Conservation (phyloP, 306 rosid genomes). For the Glycyrrhiza uralensis region DNA sequence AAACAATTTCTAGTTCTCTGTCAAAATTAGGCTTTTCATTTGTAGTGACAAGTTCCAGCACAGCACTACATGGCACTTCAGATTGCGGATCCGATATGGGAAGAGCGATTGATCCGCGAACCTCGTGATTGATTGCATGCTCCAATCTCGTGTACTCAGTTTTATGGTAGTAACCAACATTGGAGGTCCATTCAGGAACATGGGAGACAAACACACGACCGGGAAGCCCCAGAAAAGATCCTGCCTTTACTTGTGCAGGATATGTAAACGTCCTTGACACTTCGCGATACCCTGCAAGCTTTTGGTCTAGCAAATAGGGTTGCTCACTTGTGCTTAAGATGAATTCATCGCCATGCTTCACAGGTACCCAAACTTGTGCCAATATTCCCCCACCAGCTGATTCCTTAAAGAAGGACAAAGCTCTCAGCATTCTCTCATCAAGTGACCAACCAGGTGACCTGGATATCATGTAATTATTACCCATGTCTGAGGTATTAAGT, state of each 20-base stretch:
- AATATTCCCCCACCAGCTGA: constrained; percentile 77
- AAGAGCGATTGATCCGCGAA: constrained; percentile 83
- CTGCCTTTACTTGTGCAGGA: constrained; percentile 55
- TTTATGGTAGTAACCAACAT: constrained; percentile 69
- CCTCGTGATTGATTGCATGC: constrained; percentile 68
- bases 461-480: constrained; percentile 35
- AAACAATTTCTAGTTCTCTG: constrained; percentile 68
- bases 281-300: constrained; percentile 86
- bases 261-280: constrained; percentile 76
- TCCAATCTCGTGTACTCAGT: constrained; percentile 72
- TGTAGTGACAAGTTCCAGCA: constrained; percentile 81
- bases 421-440: constrained; percentile 88
- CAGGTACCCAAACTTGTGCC: constrained; percentile 96
- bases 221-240: constrained; percentile 68
- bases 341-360: constrained; percentile 56
- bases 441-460: constrained; percentile 58
- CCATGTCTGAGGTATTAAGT: constrained; percentile 24
- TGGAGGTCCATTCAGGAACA: constrained; percentile 94
- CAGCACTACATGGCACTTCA: constrained; percentile 66
- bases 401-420: constrained; percentile 75
- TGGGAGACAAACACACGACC: constrained; percentile 83
- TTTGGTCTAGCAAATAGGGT: constrained; percentile 88
- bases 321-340: constrained; percentile 83
- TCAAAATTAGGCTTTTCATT: constrained; percentile 72
- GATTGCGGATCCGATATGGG: constrained; percentile 53